Evolutionary conservation across 164 flowering plant species (phyloP), one percentile per base, ranked within the genome.

Genomic region (Berberis thunbergii): DNA sequence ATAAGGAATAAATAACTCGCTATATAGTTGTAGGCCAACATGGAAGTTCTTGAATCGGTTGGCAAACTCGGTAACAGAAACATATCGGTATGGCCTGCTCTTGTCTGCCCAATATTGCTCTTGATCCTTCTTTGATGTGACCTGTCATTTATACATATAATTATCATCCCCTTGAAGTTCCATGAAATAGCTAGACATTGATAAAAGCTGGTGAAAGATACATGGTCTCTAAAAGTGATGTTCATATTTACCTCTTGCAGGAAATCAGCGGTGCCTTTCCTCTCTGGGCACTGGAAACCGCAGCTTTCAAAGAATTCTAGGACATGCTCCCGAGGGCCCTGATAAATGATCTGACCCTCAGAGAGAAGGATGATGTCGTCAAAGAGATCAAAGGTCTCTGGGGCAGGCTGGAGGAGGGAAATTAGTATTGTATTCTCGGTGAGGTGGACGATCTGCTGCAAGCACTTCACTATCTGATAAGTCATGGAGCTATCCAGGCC

Each of bases 31-130:
- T 64, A 78, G 64, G 1, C 96, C 98, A 0, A 75, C 93, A 64
- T 86, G 96, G 80, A 85, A 93, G 6, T 74, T 70, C 79, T 84
- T 85, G 86, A 89, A 88, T 43, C 67, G 57, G 26, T 81, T 79
- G 10, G 78, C 67, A 68, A 83, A 81, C 43, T 84, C 80, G 46
- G 64, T 72, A 3, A 69, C 78, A 0, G 85, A 41, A 7, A 86
- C 55, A 57, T 63, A 84, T 43, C 59, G n/a, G 64, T 83, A 77
- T 8, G 77, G 77, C 39, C 65, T 64, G 39, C 71, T 72, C 53
- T 43, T 64, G 12, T 55, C 6, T 4, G 61, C 70, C 86, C 88
- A 84, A 57, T 82, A 84, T 59, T 78, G 88, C 26, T 67, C 64
- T 64, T 79, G 82, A 70, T 80, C 83, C 66, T 80, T 80, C 70